Evolutionary conservation across 305 asterid species (phyloP).

Genomic region (Nicotiana rustica): DNA sequence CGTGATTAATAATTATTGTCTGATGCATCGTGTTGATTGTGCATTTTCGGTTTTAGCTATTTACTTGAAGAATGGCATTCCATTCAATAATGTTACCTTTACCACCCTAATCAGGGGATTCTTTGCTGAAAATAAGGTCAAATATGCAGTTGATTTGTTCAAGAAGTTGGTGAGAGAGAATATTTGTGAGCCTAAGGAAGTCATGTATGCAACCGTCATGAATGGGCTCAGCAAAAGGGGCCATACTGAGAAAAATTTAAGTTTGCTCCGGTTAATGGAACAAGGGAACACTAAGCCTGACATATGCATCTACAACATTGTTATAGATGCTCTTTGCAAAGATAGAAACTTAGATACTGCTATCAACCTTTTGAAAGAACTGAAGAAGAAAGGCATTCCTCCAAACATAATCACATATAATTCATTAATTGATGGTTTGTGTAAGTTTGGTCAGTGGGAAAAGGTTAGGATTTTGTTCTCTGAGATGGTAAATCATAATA

Average conservation of each 20-base stretch:
- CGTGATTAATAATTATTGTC: background rate
- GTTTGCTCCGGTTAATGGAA: background rate
- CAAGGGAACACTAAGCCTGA: background rate
- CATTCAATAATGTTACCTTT: background rate
- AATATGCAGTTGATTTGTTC: background rate
- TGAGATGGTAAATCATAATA: background rate
- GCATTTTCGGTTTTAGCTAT: background rate
- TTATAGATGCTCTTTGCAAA: background rate
- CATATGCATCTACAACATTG: background rate
- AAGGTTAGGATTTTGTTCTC: background rate
- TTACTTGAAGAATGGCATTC: background rate
- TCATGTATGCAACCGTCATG: background rate
- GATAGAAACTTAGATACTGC: background rate
- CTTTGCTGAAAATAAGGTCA: conserved; percentile 4
- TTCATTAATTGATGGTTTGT: background rate
- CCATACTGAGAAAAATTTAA: background rate
- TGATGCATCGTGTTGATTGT: background rate
- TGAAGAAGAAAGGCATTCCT: background rate
- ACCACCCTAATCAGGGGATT: background rate
- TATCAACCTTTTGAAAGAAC: background rate
- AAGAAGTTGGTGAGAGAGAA: background rate
- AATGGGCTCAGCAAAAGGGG: background rate
- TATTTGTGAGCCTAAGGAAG: background rate
- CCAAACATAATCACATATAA: background rate
- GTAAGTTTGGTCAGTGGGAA: background rate